phyloP scores from a whole-genome alignment of 2,329 filamentous ascomycete species.

The Fusarium sp. region DNA sequence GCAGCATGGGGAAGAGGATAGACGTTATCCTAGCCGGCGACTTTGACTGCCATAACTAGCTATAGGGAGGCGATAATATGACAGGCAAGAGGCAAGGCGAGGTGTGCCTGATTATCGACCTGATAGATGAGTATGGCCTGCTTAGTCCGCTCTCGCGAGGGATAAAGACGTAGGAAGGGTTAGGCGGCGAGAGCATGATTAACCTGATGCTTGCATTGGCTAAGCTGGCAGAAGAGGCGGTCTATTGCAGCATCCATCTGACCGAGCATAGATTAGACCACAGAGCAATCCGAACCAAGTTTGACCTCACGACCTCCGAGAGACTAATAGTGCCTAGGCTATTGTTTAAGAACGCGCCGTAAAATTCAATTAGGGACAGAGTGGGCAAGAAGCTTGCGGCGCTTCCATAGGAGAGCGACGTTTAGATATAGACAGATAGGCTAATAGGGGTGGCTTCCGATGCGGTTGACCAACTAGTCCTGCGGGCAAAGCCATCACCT shows the following conservation, averaged over 20 bases:
- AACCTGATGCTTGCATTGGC: constrained; percentile 42
- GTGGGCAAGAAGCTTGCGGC: neutral
- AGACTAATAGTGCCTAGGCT: constrained; percentile 23
- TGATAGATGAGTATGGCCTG: too few species aligned
- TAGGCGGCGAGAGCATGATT: constrained; percentile 40
- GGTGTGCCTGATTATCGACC: too few species aligned
- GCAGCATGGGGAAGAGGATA: neutral
- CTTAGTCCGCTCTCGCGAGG: too few species aligned
- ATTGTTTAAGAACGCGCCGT: constrained; percentile 44
- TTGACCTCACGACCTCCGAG: constrained; percentile 35
- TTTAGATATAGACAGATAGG: neutral
- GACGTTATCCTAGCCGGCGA: neutral
- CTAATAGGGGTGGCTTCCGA: neutral
- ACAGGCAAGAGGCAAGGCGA: too few species aligned
- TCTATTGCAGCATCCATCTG: neutral
- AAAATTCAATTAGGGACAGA: constrained; percentile 4
- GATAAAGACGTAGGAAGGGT: constrained; percentile 14
- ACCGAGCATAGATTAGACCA: constrained; percentile 44
- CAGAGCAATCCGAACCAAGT: constrained; percentile 46
- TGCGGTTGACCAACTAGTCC: neutral
- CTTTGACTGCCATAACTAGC: too few species aligned
- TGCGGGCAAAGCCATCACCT: neutral
- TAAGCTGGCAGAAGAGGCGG: constrained; percentile 26
- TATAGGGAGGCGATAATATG: too few species aligned
- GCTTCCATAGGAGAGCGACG: neutral